Conservation (phyloP, 768 basidiomycete species). For the Termitomyces sp. region DNA sequence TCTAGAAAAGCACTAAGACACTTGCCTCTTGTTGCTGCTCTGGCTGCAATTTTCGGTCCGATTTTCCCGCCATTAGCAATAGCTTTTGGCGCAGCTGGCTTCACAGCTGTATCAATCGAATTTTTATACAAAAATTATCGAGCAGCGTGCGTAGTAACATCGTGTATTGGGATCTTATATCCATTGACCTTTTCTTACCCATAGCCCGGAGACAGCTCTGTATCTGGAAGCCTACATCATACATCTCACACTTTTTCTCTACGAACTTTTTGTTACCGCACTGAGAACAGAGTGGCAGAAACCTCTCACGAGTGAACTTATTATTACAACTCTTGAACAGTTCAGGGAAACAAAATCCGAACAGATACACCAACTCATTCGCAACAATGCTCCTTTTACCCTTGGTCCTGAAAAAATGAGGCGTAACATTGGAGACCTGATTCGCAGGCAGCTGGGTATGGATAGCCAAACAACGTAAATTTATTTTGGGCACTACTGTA, state of each 20-base stretch:
- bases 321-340: not conserved
- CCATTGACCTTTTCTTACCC: not conserved
- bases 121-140: not conserved
- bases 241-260: conserved; percentile 14
- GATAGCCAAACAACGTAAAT: not conserved
- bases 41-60: conserved; percentile 3
- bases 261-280: conserved; percentile 10
- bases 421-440: not conserved
- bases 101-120: not conserved
- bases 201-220: conserved; percentile 1
- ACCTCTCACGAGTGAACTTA: not conserved
- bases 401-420: not conserved
- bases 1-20: not conserved
- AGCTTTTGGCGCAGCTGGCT: not conserved
- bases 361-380: not conserved
- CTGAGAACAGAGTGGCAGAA: not conserved
- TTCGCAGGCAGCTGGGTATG: not conserved
- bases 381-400: not conserved
- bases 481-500: not conserved
- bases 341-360: not conserved
- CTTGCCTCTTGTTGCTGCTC: not conserved
- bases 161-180: not conserved
- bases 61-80: conserved; percentile 9
- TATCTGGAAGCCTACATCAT: conserved; percentile 18
- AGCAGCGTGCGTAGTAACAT: not conserved